Conservation (phyloP, 2,329 filamentous ascomycete genomes). For the Xylaria multiplex region DNA sequence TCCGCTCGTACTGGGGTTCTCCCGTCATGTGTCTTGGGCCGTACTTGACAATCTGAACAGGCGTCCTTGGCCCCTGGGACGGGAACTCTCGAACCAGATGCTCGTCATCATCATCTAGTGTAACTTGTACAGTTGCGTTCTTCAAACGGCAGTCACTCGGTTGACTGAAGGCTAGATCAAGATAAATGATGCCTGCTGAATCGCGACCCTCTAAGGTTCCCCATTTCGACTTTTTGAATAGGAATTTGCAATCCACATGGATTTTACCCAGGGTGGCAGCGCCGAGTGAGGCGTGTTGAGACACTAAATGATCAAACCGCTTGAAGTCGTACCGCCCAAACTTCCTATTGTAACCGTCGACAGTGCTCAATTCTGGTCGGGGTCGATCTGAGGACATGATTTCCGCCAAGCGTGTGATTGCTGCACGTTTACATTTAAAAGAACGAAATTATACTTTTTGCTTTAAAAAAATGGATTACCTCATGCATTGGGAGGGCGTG, state of each 20-base stretch:
- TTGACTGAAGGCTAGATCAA: conserved; percentile 44
- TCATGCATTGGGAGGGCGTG: neutral
- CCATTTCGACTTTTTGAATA: conserved; percentile 47
- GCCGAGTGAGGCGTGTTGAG: conserved; percentile 38
- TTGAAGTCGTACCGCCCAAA: conserved; percentile 44
- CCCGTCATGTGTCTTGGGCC: conserved; percentile 43
- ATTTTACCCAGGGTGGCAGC: conserved; percentile 40
- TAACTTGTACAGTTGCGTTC: conserved; percentile 42
- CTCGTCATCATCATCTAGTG: conserved; percentile 43
- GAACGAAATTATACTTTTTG: neutral
- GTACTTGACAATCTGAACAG: conserved; percentile 43
- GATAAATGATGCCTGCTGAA: conserved; percentile 46
- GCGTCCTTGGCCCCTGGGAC: conserved; percentile 14
- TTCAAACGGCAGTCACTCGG: conserved; percentile 42
- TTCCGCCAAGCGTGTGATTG: neutral
- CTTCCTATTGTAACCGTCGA: conserved; percentile 33
- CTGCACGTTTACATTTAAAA: neutral
- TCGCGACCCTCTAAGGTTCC: conserved; percentile 39
- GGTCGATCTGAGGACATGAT: conserved; percentile 26
- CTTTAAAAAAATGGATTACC: conserved; percentile 1
- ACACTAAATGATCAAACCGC: conserved; percentile 40
- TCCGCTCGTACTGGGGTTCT: conserved; percentile 31
- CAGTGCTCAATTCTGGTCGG: conserved; percentile 34
- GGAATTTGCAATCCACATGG: conserved; percentile 45
- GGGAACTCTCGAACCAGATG: conserved; percentile 35